Evolutionary conservation across 768 basidiomycete species (phyloP), one percentile per base, ranked within the genome.

Genomic region (Tricholoma terreum): DNA sequence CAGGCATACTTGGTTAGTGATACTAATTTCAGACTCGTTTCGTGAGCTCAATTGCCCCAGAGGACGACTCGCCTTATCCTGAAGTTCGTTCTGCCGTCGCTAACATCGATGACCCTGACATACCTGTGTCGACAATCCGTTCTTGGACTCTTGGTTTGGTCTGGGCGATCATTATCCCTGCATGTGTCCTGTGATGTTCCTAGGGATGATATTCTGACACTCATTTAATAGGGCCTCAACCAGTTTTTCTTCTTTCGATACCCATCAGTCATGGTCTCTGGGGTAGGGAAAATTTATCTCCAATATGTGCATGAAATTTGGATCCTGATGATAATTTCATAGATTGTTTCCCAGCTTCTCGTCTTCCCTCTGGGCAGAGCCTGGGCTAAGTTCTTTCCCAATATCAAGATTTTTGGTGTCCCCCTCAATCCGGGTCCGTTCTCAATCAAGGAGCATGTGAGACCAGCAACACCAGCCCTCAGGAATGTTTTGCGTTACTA

Each of bases 221-320:
- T 33, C 58, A 31, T 21, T 8, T 40, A 17, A 15, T 54, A 77
- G 72, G 85, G 83, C 22, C 69, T 86, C 51, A 89, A 91, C 65
- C 89, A 88, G 59, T 87, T 89, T 73, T 86, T 89, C 73, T 86
- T 82, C 77, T 89, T 90, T 72, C 85, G 87, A 14, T 87, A 83
- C 65, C 89, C 90, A 3, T 78, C 82, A 6, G 85, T 92, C 35
- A 77, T 74, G 4, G 78, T 92, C 58, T 76, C 75, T 2, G 75
- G 77, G 51, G 79, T 80, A 65, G 62, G 73, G 63, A 15, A 34
- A 17, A 33, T 21, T 81, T 1, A 73, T 80, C 35, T 35, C 34
- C 34, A 35, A 35, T 35, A 3, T 7, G 34, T 14, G 34, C 14
- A 27, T 21, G 15, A 0, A 19, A 5, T 19, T 46, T 8, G 21